phyloP scores from a whole-genome alignment of 106 monocot species.

The Dendrobium officinale region DNA sequence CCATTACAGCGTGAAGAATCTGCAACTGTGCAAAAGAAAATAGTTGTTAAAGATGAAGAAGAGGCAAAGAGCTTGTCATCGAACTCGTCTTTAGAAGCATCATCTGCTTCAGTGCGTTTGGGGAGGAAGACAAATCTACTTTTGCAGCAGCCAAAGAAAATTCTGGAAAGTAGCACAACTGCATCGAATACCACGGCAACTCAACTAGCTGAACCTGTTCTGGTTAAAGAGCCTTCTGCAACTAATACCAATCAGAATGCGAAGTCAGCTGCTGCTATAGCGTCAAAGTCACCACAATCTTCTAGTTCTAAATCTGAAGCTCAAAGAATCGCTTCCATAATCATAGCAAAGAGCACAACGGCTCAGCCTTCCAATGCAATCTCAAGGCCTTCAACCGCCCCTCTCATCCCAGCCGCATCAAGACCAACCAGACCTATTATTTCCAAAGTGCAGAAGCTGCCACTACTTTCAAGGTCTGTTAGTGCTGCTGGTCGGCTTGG shows the following conservation, averaged over 20 bases:
- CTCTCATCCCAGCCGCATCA: conserved; percentile 48
- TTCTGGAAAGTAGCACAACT: not conserved
- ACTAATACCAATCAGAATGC: conserved; percentile 9
- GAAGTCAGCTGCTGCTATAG: conserved; percentile 1
- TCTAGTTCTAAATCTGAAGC: conserved; percentile 32
- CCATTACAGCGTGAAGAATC: conserved; percentile 26
- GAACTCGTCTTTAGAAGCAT: conserved; percentile 16
- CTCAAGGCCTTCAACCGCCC: conserved; percentile 75
- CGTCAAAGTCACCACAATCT: conserved; percentile 16
- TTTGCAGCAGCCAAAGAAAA: conserved; percentile 1
- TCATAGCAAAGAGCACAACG: conserved; percentile 16
- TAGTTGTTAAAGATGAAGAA: conserved; percentile 27
- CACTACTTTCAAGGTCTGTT: conserved; percentile 53
- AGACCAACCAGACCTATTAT: conserved; percentile 32
- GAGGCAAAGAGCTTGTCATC: conserved; percentile 22
- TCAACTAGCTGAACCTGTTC: not conserved
- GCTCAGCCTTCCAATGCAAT: conserved; percentile 17
- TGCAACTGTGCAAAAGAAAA: conserved; percentile 23
- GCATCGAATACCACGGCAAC: not conserved
- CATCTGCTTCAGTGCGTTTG: conserved; percentile 25
- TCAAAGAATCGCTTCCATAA: conserved; percentile 16
- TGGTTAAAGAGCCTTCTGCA: conserved; percentile 7
- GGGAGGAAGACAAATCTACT: conserved; percentile 15
- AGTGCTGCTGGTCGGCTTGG: conserved; percentile 68
- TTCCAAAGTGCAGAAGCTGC: conserved; percentile 27